phyloP scores from a whole-genome alignment of 495 filamentous ascomycete genomes.

The Tetracladium setigerum region DNA sequence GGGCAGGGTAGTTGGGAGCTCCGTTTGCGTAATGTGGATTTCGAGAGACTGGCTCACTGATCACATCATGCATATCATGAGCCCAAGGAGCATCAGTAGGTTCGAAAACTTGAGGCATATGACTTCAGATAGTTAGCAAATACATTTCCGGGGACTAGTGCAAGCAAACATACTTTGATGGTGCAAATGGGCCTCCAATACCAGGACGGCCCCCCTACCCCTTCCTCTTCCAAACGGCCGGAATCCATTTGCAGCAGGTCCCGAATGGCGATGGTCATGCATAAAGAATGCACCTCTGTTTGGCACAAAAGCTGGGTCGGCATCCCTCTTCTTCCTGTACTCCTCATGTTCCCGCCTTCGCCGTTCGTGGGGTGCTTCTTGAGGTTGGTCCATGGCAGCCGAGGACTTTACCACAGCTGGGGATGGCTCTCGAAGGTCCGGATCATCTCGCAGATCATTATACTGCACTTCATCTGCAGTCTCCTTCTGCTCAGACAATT shows the following conservation, averaged over 20 bases:
- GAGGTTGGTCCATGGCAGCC: slow-evolving; percentile 26
- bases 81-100: slow-evolving; percentile 71
- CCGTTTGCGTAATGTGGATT: slow-evolving; percentile 33
- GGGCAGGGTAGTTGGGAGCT: slow-evolving; percentile 27
- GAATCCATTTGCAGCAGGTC: slow-evolving; percentile 67
- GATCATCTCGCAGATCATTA: slow-evolving; percentile 22
- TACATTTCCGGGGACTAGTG: not conserved
- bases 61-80: slow-evolving; percentile 90
- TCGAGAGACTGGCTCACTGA: slow-evolving; percentile 35
- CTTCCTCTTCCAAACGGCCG: slow-evolving; percentile 58
- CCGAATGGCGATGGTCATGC: slow-evolving; percentile 81
- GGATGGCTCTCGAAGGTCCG: slow-evolving; percentile 23
- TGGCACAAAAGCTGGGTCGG: slow-evolving; percentile 90
- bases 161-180: slow-evolving; percentile 43
- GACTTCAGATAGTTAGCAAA: slow-evolving; percentile 11
- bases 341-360: slow-evolving; percentile 85
- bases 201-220: slow-evolving; percentile 48
- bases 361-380: slow-evolving; percentile 52
- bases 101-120: slow-evolving; percentile 36
- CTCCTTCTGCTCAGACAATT: slow-evolving; percentile 48
- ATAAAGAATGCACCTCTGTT: slow-evolving; percentile 95
- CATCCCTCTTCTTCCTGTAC: slow-evolving; percentile 76
- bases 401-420: slow-evolving; percentile 18
- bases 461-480: slow-evolving; percentile 15
- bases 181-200: slow-evolving; percentile 46